These are phyloP conservation scores for Xylaria sp. DNA, from an alignment of 2,329 filamentous ascomycete genomes.

Conservation along the genomic window DNA sequence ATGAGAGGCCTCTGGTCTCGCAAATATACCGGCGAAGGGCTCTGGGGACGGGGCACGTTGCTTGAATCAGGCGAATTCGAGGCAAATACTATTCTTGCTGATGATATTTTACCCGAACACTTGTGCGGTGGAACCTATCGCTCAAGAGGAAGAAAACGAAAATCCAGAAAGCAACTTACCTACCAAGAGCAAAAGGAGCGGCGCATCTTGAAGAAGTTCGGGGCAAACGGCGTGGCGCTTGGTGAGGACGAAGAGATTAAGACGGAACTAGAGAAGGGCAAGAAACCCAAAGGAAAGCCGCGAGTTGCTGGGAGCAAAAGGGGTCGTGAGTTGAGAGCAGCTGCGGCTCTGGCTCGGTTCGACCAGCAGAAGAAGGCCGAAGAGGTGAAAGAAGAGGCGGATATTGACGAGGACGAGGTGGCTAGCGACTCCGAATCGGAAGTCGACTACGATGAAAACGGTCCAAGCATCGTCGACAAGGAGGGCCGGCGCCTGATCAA, in stretches of 20 bases:
- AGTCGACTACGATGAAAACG: conserved; percentile 57
- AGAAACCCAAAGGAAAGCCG: conserved; percentile 71
- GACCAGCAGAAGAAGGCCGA: conserved; percentile 68
- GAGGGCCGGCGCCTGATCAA: conserved; percentile 76
- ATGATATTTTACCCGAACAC: conserved; percentile 73
- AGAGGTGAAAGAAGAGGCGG: conserved; percentile 50
- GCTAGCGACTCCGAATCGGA: conserved; percentile 54
- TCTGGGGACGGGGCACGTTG: conserved; percentile 80
- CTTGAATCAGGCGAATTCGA: conserved; percentile 71
- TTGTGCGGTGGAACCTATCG: conserved; percentile 85
- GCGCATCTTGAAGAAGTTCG: conserved; percentile 81
- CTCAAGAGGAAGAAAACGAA: conserved; percentile 67
- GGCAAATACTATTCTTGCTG: conserved; percentile 60
- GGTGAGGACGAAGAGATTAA: conserved; percentile 76
- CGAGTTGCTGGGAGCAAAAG: conserved; percentile 79
- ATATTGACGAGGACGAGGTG: conserved; percentile 49
- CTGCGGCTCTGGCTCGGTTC: conserved; percentile 80
- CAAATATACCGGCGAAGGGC: conserved; percentile 80
- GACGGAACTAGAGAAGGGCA: conserved; percentile 74
- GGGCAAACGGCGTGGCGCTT: conserved; percentile 73
- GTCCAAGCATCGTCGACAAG: conserved; percentile 71
- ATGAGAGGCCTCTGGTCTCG: conserved; percentile 77
- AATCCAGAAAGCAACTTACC: conserved; percentile 63
- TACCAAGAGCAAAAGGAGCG: conserved; percentile 80
- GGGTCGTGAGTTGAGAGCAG: conserved; percentile 79